Evolutionary conservation across 2,329 filamentous ascomycete genomes (phyloP).

Genomic region (Paracoccidioides lutzii): DNA sequence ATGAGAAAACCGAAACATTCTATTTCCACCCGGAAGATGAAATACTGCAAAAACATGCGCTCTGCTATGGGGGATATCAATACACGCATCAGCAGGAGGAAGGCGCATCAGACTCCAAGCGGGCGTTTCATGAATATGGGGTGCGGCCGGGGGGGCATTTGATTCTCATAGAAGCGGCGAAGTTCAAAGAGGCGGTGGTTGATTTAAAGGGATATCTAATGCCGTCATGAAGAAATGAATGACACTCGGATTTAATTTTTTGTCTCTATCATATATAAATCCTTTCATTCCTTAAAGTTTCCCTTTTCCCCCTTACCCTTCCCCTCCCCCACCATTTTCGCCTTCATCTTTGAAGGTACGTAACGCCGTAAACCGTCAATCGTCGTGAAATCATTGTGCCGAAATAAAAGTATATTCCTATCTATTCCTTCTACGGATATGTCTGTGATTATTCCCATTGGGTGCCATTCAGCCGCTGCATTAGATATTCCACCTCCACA

Average conservation of each 20-base stretch:
- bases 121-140: conserved; percentile 87
- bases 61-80: conserved; percentile 56
- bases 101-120: conserved; percentile 74
- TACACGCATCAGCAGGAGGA: conserved; percentile 70
- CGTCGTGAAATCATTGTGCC: not conserved
- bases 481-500: conserved; percentile 94
- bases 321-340: not conserved
- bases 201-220: conserved; percentile 63
- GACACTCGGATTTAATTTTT: conserved; percentile 1
- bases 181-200: conserved; percentile 63
- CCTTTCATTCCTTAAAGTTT: not conserved
- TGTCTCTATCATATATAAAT: conserved; percentile 7
- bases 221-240: conserved; percentile 25
- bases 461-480: conserved; percentile 63
- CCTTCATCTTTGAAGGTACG: not conserved
- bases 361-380: not conserved
- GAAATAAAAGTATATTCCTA: not conserved
- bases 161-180: conserved; percentile 70
- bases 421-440: conserved; percentile 7
- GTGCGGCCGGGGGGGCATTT: conserved; percentile 72
- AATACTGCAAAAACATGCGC: conserved; percentile 62
- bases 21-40: conserved; percentile 98
- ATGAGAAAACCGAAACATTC: conserved; percentile 48
- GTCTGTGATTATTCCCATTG: conserved; percentile 27
- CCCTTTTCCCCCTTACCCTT: not conserved